Conservation (phyloP, 371 early-diverging fungal genomes). For the Rhizopus delemar region DNA sequence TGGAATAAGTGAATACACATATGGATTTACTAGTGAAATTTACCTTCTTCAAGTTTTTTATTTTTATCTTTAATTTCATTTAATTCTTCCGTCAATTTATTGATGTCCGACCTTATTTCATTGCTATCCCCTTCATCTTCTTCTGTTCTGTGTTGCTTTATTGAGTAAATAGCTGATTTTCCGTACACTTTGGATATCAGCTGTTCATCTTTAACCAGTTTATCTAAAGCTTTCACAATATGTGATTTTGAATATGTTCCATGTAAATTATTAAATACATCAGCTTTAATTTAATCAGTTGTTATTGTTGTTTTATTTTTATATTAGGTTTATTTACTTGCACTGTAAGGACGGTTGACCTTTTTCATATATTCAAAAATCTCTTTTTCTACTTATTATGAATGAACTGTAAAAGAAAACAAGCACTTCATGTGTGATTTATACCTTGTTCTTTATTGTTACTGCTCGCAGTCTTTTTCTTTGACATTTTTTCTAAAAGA, state of each 20-base stretch:
- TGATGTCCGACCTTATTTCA: not conserved
- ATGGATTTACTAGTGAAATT: not conserved
- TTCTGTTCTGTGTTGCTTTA: slow-evolving; percentile 11
- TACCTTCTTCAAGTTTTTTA: slow-evolving; percentile 15
- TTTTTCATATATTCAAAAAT: slow-evolving; percentile 25
- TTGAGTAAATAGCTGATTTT: slow-evolving; percentile 19
- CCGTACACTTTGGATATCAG: slow-evolving; percentile 24
- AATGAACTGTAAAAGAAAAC: not conserved
- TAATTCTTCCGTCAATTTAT: not conserved
- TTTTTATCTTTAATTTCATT: slow-evolving; percentile 4
- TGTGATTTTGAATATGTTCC: slow-evolving; percentile 19
- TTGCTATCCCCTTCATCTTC: not conserved
- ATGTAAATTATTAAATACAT: slow-evolving; percentile 31
- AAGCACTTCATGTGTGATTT: not conserved
- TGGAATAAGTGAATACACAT: not conserved
- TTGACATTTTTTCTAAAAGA: slow-evolving; percentile 10
- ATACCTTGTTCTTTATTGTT: slow-evolving; percentile 18
- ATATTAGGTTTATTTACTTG: slow-evolving; percentile 13
- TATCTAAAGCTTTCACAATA: slow-evolving; percentile 18
- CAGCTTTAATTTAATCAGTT: slow-evolving; percentile 13
- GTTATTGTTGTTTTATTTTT: not conserved
- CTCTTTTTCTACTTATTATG: slow-evolving; percentile 8
- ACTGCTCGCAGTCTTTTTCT: slow-evolving; percentile 9
- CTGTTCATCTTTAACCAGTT: slow-evolving; percentile 13
- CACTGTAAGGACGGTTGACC: slow-evolving; percentile 28